phyloP scores from a whole-genome alignment of 1,139 yeast species.

The Suhomyces terraborum region DNA sequence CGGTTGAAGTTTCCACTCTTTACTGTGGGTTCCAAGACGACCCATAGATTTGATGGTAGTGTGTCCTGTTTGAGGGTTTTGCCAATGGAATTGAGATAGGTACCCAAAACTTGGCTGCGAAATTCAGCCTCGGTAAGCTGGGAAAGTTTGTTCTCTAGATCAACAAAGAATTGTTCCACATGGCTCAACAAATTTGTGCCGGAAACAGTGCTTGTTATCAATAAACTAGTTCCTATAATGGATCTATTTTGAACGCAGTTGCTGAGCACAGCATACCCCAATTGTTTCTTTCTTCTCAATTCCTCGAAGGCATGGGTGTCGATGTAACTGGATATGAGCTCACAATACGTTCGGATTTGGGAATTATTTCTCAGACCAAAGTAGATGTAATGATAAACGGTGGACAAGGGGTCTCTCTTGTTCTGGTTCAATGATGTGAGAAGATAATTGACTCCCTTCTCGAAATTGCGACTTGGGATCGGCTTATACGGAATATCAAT shows the following conservation, averaged over 20 bases:
- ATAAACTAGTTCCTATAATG: slow-evolving; percentile 57
- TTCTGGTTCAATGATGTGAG: slow-evolving; percentile 30
- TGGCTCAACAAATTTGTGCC: slow-evolving; percentile 32
- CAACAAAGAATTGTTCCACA: slow-evolving; percentile 48
- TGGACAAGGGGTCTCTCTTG: slow-evolving; percentile 48
- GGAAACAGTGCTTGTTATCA: slow-evolving; percentile 43
- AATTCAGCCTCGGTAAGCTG: slow-evolving; percentile 36
- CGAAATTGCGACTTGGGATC: slow-evolving; percentile 37
- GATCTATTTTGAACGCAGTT: slow-evolving; percentile 54
- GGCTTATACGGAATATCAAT: neutral
- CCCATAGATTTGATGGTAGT: slow-evolving; percentile 26
- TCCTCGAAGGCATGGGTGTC: slow-evolving; percentile 43
- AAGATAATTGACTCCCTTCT: slow-evolving; percentile 35
- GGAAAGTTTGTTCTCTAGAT: slow-evolving; percentile 33
- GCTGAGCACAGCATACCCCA: slow-evolving; percentile 51
- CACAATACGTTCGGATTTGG: slow-evolving; percentile 38
- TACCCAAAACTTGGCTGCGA: slow-evolving; percentile 29
- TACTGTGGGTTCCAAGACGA: slow-evolving; percentile 24
- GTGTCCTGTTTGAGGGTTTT: slow-evolving; percentile 10
- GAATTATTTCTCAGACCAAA: slow-evolving; percentile 47
- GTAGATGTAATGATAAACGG: slow-evolving; percentile 55
- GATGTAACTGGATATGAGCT: slow-evolving; percentile 47
- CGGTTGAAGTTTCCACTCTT: slow-evolving; percentile 30
- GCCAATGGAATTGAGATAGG: slow-evolving; percentile 34
- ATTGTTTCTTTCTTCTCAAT: slow-evolving; percentile 52